Conservation (phyloP, 768 basidiomycete genomes). For the Obba rivulosa region DNA sequence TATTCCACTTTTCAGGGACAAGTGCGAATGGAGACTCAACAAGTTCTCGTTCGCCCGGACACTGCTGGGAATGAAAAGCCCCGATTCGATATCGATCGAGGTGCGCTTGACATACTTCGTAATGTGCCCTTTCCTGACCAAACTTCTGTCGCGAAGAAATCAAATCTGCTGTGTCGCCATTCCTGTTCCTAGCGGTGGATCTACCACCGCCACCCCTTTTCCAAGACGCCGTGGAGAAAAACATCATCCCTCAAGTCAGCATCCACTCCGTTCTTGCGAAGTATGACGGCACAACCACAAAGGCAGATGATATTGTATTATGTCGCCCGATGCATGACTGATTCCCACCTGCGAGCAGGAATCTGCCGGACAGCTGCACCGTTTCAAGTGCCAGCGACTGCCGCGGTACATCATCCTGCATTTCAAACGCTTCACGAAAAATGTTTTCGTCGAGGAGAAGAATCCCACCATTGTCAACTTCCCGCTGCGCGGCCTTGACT, state of each 20-base stretch:
- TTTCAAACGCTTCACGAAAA: slow-evolving; percentile 96
- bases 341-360: slow-evolving; percentile 44
- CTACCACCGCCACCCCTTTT: slow-evolving; percentile 97
- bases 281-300: slow-evolving; percentile 88
- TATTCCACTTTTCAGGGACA: slow-evolving; percentile 95
- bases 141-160: slow-evolving; percentile 53
- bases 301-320: slow-evolving; percentile 49
- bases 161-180: slow-evolving; percentile 80
- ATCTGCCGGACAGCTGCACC: slow-evolving; percentile 74
- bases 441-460: slow-evolving; percentile 95
- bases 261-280: slow-evolving; percentile 87
- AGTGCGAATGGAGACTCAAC: slow-evolving; percentile 87
- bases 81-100: slow-evolving; percentile 91
- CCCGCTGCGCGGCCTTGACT: slow-evolving; percentile 88
- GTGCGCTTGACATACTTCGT: slow-evolving; percentile 36
- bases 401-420: slow-evolving; percentile 93
- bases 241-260: slow-evolving; percentile 97
- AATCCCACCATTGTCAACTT: slow-evolving; percentile 99
- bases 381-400: slow-evolving; percentile 85
- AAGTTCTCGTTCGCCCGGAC: slow-evolving; percentile 81
- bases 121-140: slow-evolving; percentile 1
- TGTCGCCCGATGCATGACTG: slow-evolving; percentile 8
- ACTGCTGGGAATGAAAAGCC: slow-evolving; percentile 75
- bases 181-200: slow-evolving; percentile 93
- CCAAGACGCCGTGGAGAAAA: slow-evolving; percentile 94